phyloP scores from a whole-genome alignment of 805 yeast species.

The Ogataea zsoltii region DNA sequence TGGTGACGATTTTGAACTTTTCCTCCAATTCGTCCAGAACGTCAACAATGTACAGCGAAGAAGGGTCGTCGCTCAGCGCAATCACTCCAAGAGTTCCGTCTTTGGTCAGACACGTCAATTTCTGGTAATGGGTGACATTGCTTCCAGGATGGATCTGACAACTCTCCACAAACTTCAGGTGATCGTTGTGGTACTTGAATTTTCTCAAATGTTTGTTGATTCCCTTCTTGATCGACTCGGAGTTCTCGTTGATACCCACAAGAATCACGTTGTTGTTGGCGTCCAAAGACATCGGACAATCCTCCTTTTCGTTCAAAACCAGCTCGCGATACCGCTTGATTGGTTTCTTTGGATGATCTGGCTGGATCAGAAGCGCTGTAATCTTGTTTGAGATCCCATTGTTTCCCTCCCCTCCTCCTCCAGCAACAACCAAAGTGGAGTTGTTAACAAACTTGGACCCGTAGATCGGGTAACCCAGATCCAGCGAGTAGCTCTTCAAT shows the following conservation, averaged over 20 bases:
- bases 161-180: constrained; percentile 58
- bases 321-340: constrained; percentile 66
- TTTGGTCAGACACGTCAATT: constrained; percentile 55
- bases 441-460: constrained; percentile 71
- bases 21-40: constrained; percentile 51
- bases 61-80: constrained; percentile 67
- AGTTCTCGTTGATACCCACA: constrained; percentile 75
- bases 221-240: constrained; percentile 56
- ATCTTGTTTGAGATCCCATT: constrained; percentile 86
- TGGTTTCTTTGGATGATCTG: constrained; percentile 45
- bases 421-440: constrained; percentile 67
- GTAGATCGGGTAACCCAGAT: constrained; percentile 72
- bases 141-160: constrained; percentile 56
- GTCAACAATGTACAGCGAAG: constrained; percentile 61
- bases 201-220: constrained; percentile 73
- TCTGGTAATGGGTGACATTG: constrained; percentile 60
- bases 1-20: constrained; percentile 53
- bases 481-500: constrained; percentile 26
- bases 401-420: constrained; percentile 96
- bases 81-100: constrained; percentile 67
- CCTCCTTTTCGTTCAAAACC: constrained; percentile 55
- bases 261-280: constrained; percentile 53
- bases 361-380: constrained; percentile 61
- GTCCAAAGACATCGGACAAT: constrained; percentile 86
- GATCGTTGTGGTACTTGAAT: constrained; percentile 58